phyloP scores from a whole-genome alignment of 1,284 basidiomycete species.

The Phlebopus sp. region DNA sequence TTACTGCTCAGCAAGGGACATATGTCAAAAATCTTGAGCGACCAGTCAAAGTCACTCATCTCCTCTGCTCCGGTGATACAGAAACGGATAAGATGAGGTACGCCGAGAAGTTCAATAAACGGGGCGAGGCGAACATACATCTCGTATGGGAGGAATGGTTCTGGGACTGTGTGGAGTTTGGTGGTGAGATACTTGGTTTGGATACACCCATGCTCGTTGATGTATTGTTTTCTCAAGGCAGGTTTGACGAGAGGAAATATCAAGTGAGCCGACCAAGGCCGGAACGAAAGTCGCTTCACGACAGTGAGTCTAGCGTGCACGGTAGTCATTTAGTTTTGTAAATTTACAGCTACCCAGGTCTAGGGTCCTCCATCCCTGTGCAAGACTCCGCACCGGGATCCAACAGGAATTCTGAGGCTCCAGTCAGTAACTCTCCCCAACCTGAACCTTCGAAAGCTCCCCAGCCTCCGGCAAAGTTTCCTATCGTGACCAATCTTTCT shows the following conservation, averaged over 20 bases:
- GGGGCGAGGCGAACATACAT: conserved; percentile 61
- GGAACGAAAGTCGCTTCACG: conserved; percentile 39
- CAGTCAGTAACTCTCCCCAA: conserved; percentile 4
- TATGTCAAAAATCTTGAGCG: conserved; percentile 64
- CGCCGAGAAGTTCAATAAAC: conserved; percentile 63
- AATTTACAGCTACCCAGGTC: conserved; percentile 16
- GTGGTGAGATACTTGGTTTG: conserved; percentile 40
- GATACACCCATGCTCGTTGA: conserved; percentile 1
- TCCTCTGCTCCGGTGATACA: conserved; percentile 48
- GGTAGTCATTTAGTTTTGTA: neutral
- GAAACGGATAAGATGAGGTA: conserved; percentile 68
- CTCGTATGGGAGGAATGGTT: conserved; percentile 87
- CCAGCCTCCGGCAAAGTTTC: conserved; percentile 19
- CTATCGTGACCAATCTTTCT: conserved; percentile 20
- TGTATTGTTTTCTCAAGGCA: conserved; percentile 29
- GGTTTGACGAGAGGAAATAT: conserved; percentile 55
- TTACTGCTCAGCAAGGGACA: conserved; percentile 52
- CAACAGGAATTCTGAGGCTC: conserved; percentile 12
- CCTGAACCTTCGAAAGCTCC: conserved; percentile 1
- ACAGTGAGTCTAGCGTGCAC: conserved; percentile 27
- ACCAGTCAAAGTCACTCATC: conserved; percentile 66
- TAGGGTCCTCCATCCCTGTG: conserved; percentile 10
- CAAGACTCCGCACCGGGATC: conserved; percentile 18
- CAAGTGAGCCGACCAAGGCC: conserved; percentile 57
- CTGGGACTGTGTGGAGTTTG: conserved; percentile 72